phyloP scores from a whole-genome alignment of 208 protist genomes.

The Acanthamoeba healyi region DNA sequence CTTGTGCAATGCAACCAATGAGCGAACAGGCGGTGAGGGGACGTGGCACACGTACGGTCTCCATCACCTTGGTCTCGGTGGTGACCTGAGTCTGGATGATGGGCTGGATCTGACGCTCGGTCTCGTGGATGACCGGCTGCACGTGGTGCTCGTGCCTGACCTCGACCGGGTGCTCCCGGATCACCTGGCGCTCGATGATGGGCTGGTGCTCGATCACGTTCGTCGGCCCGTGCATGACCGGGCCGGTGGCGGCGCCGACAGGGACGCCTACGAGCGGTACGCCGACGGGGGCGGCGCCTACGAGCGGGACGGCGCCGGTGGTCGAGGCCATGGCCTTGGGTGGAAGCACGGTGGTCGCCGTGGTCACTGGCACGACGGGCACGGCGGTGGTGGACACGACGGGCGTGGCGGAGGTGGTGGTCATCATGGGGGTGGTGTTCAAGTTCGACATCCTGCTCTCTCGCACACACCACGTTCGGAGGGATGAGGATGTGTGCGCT shows the following conservation, averaged over 20 bases:
- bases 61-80: not conserved
- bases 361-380: not conserved
- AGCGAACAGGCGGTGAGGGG: no score
- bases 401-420: no score
- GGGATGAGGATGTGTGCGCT: no score
- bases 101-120: constrained; percentile 4
- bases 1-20: not conserved
- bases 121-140: constrained; percentile 22
- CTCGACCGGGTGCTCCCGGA: constrained; percentile 18
- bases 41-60: not conserved
- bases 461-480: no score
- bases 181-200: constrained; percentile 1
- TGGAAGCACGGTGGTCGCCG: not conserved
- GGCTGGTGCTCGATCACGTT: constrained; percentile 6
- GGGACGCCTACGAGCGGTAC: not conserved
- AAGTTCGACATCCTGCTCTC: not conserved
- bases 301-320: no score
- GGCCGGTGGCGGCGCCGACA: not conserved
- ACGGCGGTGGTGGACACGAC: not conserved
- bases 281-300: no score
- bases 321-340: no score
- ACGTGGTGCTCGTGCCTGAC: constrained; percentile 29
- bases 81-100: not conserved
- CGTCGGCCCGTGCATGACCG: not conserved
- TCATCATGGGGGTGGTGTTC: no score